Base-by-base conservation (phyloP, 441 rosid species). In the Corymbia calophylla region DNA sequence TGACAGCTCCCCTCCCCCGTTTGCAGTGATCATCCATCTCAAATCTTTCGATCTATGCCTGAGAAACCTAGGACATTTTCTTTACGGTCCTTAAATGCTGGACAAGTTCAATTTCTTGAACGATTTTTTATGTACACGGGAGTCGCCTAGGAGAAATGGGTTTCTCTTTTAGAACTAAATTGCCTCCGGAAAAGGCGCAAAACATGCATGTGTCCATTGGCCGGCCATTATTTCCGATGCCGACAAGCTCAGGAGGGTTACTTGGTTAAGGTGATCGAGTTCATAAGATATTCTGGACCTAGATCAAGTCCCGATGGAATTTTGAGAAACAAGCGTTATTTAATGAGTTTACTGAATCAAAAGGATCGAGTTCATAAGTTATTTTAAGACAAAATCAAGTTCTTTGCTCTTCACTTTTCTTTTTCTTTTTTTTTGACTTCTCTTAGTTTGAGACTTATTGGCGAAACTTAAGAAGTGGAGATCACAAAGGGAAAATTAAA, bases 231-330 rank as follows among this genome's bases (percentile, higher is more conserved):
- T 64, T n/a, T 64, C 18, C 21, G 10, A n/a, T 2, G 44, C 23
- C 1, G 44, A 32, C 10, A 7, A 68, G 25, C 47, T 18, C 13
- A 3, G 13, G 1, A 68, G 47, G 25, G 3, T 31, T 18, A 68
- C 21, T 17, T 17, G 47, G 27, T 32, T 25, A 32, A 32, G 32
- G 47, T 0, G 80, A 32, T 5, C 14, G 0, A 68, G 47, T 68
- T 32, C 47, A 18, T 32, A 13, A 25, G 47, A 47, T 32, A 31
- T 2, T 31, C 19, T 31, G 77, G 12, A 66, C 44, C 10, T 4
- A 4, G 44, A 66, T 31, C 44, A 8, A 31, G 44, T 31, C 77
- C 5, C 0, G 11, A 0, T n/a, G 73, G 21, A n/a, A 16, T 7
- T 66, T 31, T 2, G 21, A 31, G 21, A 16, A 66, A 16, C 21